phyloP scores from a whole-genome alignment of 2,329 filamentous ascomycete genomes.

The Calonectria pteridis region DNA sequence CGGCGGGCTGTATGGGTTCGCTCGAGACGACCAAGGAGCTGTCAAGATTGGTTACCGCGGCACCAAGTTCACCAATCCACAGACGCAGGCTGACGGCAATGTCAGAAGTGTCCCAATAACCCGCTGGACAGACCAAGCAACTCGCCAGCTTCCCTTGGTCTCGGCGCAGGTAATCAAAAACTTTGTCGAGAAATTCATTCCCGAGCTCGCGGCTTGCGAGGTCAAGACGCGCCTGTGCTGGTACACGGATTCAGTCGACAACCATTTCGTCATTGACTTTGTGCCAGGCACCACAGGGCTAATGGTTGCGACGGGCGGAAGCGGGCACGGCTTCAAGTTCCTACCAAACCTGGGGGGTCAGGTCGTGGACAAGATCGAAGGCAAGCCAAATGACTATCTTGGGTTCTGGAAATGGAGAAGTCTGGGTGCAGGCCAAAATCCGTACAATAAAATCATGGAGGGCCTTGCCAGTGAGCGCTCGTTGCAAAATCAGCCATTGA shows the following conservation, averaged over 20 bases:
- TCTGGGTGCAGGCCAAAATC: slow-evolving; percentile 1
- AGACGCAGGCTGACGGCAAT: slow-evolving; percentile 47
- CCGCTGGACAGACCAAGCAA: slow-evolving; percentile 46
- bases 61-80: slow-evolving; percentile 55
- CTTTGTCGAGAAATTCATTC: slow-evolving; percentile 56
- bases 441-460: slow-evolving; percentile 28
- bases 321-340: slow-evolving; percentile 13
- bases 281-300: slow-evolving; percentile 17
- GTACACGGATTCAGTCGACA: slow-evolving; percentile 34
- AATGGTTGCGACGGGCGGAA: slow-evolving; percentile 27
- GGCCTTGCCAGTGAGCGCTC: slow-evolving; percentile 17
- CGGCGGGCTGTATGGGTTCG: slow-evolving; percentile 46
- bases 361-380: slow-evolving; percentile 22
- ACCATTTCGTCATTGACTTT: slow-evolving; percentile 31
- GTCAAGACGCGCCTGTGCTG: slow-evolving; percentile 64
- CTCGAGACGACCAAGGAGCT: slow-evolving; percentile 37
- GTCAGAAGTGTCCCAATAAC: slow-evolving; percentile 56
- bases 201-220: slow-evolving; percentile 52
- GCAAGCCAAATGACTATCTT: slow-evolving; percentile 15
- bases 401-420: slow-evolving; percentile 24
- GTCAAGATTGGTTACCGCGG: slow-evolving; percentile 48
- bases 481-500: slow-evolving; percentile 13
- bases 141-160: slow-evolving; percentile 34
- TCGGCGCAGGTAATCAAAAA: slow-evolving; percentile 12
- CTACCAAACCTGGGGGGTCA: slow-evolving; percentile 21